Evolutionary conservation across 345 rosid species (phyloP), one percentile per base, ranked within the genome.

Genomic region (Acer negundo): DNA sequence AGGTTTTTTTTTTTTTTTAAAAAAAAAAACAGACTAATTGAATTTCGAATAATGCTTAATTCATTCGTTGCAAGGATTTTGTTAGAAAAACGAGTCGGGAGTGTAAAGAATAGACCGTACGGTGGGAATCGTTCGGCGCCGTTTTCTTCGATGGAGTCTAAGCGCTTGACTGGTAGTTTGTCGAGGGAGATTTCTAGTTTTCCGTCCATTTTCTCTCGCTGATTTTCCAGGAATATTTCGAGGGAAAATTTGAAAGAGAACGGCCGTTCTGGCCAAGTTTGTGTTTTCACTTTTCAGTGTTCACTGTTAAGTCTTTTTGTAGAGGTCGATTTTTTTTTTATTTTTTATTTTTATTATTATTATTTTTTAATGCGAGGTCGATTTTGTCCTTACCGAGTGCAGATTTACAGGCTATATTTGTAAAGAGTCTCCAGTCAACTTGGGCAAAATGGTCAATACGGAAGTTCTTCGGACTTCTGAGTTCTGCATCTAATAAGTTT

Each of bases 111-210:
- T 42, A 77, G 62, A 74, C 56, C 88, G n/a, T 87, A 94, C 92
- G 89, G 69, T 44, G 97, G 97, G 72, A 89, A 95, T 70, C 84
- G 90, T 82, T 95, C 99, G 62, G 74, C 77, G 70, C 99, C 98
- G 63, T 87, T 86, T 70, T 95, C 97, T 58, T 95, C 99, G 7
- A 94, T 91, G 72, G 90, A 74, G 12, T 92, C 95, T 69, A 95
- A 80, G 77, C 98, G 94, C 76, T 85, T 93, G 17, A 95, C 83
- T 2, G 94, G 97, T 49, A 93, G 98, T 87, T 91, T 91, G 72
- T 94, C 97, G 24, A 95, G 80, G 44, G 99, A 95, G 73, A 95
- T 83, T 77, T 86, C 87, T 75, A 90, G 70, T 63, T 86, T 87
- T 4, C 87, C 88, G 56, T 90, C 92, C 98, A 93, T 90, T 51